Evolutionary conservation across 768 basidiomycete species (phyloP).

Genomic region (Rubroboletus pulcherrimus): DNA sequence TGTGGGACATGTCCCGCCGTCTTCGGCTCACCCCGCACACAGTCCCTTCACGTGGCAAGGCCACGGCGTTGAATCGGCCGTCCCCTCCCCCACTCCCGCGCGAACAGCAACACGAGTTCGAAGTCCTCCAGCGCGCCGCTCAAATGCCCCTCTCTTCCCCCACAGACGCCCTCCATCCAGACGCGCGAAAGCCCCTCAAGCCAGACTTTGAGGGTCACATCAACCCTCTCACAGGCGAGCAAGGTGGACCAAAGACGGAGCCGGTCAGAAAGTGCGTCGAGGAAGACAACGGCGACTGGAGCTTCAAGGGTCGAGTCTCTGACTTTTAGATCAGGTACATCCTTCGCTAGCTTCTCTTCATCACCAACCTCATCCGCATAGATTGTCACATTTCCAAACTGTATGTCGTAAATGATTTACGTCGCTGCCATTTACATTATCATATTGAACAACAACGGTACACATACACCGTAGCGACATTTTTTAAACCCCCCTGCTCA

Average conservation of each 20-base stretch:
- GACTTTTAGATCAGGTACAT: conserved; percentile 55
- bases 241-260: conserved; percentile 84
- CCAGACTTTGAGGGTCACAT: conserved; percentile 77
- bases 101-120: conserved; percentile 80
- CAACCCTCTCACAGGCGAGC: conserved; percentile 82
- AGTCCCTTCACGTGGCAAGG: conserved; percentile 12
- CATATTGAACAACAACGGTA: conserved; percentile 11
- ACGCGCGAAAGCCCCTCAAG: conserved; percentile 54
- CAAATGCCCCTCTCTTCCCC: conserved; percentile 37
- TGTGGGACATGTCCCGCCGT: neutral
- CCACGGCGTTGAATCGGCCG: conserved; percentile 50
- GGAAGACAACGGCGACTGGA: conserved; percentile 73
- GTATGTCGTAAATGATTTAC: neutral
- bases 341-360: neutral
- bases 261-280: conserved; percentile 61
- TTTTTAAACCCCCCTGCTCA: conserved; percentile 34
- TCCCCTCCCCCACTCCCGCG: conserved; percentile 72
- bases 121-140: conserved; percentile 69
- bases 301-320: conserved; percentile 83
- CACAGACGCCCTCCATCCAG: conserved; percentile 58
- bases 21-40: neutral
- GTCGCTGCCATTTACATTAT: neutral
- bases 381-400: neutral
- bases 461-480: conserved; percentile 8
- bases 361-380: neutral